A percentile compares a stretch with the other conserved stretches of the same genome.
phyloP scores from a whole-genome alignment of 768 basidiomycete species.

The Naganishia vaughanmartiniae region DNA sequence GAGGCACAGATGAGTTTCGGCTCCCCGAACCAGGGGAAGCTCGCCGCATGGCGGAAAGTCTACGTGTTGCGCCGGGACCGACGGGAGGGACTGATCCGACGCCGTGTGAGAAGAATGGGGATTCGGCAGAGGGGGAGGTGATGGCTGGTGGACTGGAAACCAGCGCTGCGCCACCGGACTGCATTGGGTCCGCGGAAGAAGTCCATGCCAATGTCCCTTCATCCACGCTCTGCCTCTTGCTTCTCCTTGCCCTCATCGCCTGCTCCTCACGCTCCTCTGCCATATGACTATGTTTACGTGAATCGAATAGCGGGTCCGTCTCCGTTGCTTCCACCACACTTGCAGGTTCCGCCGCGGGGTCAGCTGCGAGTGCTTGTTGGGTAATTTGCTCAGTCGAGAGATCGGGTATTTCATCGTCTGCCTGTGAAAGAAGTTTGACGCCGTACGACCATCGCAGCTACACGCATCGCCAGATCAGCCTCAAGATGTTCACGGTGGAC shows the following conservation, averaged over 20 bases:
- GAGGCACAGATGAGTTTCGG: not conserved
- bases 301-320: slow-evolving; percentile 49
- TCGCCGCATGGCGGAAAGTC: not conserved
- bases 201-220: slow-evolving; percentile 9
- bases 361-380: slow-evolving; percentile 19
- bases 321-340: slow-evolving; percentile 42
- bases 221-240: slow-evolving; percentile 31
- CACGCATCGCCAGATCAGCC: not conserved
- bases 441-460: slow-evolving; percentile 92
- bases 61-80: not conserved
- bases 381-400: slow-evolving; percentile 30
- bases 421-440: slow-evolving; percentile 72
- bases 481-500: not conserved
- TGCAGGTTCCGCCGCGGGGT: slow-evolving; percentile 17
- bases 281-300: slow-evolving; percentile 27
- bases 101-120: not conserved
- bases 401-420: slow-evolving; percentile 58
- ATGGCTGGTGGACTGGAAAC: slow-evolving; percentile 11
- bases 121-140: not conserved
- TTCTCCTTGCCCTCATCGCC: slow-evolving; percentile 14
- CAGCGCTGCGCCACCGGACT: not conserved
- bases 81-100: not conserved
- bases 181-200: not conserved
- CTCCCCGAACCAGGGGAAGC: not conserved
- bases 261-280: slow-evolving; percentile 40